Evolutionary conservation across 495 filamentous ascomycete genomes (phyloP).

Genomic region (Ascodesmis nigricans): DNA sequence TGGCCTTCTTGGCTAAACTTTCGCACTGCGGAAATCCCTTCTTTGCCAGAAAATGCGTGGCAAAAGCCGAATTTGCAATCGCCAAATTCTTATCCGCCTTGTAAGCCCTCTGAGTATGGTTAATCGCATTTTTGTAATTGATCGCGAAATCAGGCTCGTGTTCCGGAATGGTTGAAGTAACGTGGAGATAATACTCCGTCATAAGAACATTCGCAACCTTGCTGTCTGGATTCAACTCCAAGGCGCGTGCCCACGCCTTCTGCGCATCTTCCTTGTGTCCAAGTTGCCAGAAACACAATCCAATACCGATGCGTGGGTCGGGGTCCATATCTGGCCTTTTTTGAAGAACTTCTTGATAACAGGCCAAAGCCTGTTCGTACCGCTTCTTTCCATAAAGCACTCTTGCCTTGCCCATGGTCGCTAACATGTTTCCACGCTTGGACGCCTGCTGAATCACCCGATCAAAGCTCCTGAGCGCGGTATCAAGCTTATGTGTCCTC

Average conservation of each 20-base stretch:
- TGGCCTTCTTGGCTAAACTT: conserved; percentile 69
- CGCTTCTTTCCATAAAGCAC: conserved; percentile 64
- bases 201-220: conserved; percentile 81
- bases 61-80: conserved; percentile 73
- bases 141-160: conserved; percentile 45
- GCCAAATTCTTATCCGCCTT: conserved; percentile 88
- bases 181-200: conserved; percentile 66
- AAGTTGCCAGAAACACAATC: conserved; percentile 87
- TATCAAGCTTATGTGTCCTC: conserved; percentile 53
- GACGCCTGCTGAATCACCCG: conserved; percentile 71
- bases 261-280: conserved; percentile 84
- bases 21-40: conserved; percentile 62
- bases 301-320: conserved; percentile 84
- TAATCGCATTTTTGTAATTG: conserved; percentile 80
- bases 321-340: conserved; percentile 80
- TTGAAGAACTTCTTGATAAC: conserved; percentile 65
- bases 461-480: conserved; percentile 76
- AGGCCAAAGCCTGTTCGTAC: conserved; percentile 56
- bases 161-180: conserved; percentile 39
- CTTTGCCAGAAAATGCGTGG: conserved; percentile 61
- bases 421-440: conserved; percentile 68
- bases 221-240: conserved; percentile 67
- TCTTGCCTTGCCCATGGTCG: conserved; percentile 63
- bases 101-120: conserved; percentile 82
- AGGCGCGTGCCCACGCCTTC: conserved; percentile 63